Evolutionary conservation across 495 filamentous ascomycete genomes (phyloP).

Genomic region (Podospora comata): DNA sequence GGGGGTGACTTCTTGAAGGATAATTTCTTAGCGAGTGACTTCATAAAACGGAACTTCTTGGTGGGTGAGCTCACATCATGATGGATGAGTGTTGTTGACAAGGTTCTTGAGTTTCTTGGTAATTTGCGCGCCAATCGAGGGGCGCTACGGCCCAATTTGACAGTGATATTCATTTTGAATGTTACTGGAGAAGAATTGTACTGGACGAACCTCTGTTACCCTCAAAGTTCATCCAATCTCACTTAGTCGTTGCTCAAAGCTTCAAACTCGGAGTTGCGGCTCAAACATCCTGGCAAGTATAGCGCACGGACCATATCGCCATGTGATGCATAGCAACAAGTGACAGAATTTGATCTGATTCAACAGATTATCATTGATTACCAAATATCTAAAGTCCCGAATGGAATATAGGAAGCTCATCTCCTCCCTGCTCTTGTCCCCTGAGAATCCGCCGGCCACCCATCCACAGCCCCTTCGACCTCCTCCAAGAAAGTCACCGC

Average conservation of each 20-base stretch:
- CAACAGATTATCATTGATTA: background rate
- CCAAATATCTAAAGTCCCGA: background rate
- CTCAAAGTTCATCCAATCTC: background rate
- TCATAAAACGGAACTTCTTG: background rate
- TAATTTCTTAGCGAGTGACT: background rate
- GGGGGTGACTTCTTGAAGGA: background rate
- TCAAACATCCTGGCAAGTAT: background rate
- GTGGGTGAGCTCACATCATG: background rate
- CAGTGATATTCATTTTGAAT: background rate
- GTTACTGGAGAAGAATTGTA: background rate
- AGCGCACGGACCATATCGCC: background rate
- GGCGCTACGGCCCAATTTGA: background rate
- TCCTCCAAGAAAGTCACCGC: conserved; percentile 84
- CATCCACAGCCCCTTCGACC: conserved; percentile 70
- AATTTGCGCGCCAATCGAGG: background rate
- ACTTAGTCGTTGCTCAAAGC: background rate
- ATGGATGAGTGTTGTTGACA: background rate
- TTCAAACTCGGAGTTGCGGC: background rate
- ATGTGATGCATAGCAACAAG: background rate
- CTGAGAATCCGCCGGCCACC: conserved; percentile 74
- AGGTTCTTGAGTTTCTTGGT: background rate
- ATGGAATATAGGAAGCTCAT: background rate
- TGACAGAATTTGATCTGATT: background rate
- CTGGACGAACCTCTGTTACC: background rate
- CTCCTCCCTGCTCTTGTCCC: background rate